phyloP scores from a whole-genome alignment of 2,329 filamentous ascomycete genomes.

The Clonostachys rhizophaga region DNA sequence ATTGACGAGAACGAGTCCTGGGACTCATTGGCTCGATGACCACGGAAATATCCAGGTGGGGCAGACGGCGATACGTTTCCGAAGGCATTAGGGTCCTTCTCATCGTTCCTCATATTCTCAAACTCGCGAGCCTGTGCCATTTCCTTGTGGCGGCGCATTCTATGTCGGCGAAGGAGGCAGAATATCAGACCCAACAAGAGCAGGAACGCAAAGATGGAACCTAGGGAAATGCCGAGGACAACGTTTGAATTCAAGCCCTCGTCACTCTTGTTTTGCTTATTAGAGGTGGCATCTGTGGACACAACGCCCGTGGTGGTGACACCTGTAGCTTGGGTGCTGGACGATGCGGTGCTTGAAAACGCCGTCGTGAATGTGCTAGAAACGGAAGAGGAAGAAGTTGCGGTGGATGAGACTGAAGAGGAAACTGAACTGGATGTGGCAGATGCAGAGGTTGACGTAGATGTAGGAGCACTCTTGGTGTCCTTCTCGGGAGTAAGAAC shows the following conservation, averaged over 20 bases:
- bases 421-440: slow-evolving; percentile 16
- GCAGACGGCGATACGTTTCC: slow-evolving; percentile 33
- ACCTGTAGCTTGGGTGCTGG: slow-evolving; percentile 8
- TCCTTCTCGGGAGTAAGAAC: slow-evolving; percentile 42
- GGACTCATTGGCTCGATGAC: slow-evolving; percentile 49
- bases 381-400: slow-evolving; percentile 6
- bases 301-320: slow-evolving; percentile 5
- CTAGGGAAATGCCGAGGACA: slow-evolving; percentile 78
- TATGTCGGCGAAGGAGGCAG: slow-evolving; percentile 46
- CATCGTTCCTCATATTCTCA: slow-evolving; percentile 25
- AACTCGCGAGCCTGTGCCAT: slow-evolving; percentile 21
- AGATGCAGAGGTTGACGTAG: slow-evolving; percentile 17
- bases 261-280: slow-evolving; percentile 16
- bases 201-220: slow-evolving; percentile 72
- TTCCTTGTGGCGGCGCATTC: slow-evolving; percentile 46
- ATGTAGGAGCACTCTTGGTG: slow-evolving; percentile 9
- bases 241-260: slow-evolving; percentile 36
- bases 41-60: slow-evolving; percentile 33
- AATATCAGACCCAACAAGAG: slow-evolving; percentile 68
- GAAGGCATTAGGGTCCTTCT: slow-evolving; percentile 51
- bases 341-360: slow-evolving; percentile 10
- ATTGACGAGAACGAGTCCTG: slow-evolving; percentile 57
- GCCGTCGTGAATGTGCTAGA: slow-evolving; percentile 6
- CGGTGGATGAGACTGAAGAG: slow-evolving; percentile 14
- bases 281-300: slow-evolving; percentile 10